Base-by-base conservation (phyloP, 768 basidiomycete genomes). In the Amanita molliuscula region DNA sequence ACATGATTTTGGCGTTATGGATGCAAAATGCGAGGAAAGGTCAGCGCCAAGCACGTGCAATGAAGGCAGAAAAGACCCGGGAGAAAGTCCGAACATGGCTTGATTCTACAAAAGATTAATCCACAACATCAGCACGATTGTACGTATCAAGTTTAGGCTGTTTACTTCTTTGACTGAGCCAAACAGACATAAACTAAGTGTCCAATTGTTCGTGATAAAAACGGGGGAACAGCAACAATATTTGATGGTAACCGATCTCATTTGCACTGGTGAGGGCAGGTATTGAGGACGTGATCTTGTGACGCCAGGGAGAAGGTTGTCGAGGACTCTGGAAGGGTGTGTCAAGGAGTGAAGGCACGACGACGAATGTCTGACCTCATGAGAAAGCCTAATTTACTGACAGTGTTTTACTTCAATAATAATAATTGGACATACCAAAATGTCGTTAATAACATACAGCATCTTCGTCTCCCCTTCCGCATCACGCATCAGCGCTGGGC, bases 151-250 rank as follows among this genome's bases (percentile, higher is more conserved):
- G 43, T 44, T 16, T 28, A 21, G 23, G 23, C 23, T 43, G n/a
- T n/a, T n/a, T n/a, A n/a, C n/a, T n/a, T n/a, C n/a, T n/a, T n/a
- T n/a, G n/a, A n/a, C n/a, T n/a, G n/a, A n/a, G n/a, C n/a, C n/a
- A n/a, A n/a, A n/a, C n/a, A n/a, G n/a, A n/a, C n/a, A n/a, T n/a
- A n/a, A n/a, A n/a, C n/a, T n/a, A n/a, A n/a, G n/a, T n/a, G n/a
- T n/a, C n/a, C n/a, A n/a, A n/a, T n/a, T n/a, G n/a, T n/a, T n/a
- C n/a, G n/a, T n/a, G n/a, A n/a, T n/a, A n/a, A n/a, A n/a, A n/a
- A n/a, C n/a, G 58, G 58, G 1, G 65, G 65, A 2, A 63, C 58
- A 25, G 51, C 41, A 8, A 67, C 54, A 44, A 13, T 55, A 29
- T 29, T 33, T 21, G 26, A 6, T 21, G 16, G 31, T 29, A 18